Percentiles rank a stretch among this genome's conserved stretches.
phyloP scores from a whole-genome alignment of 2,329 filamentous ascomycete genomes.

The Tolypocladium sp. region DNA sequence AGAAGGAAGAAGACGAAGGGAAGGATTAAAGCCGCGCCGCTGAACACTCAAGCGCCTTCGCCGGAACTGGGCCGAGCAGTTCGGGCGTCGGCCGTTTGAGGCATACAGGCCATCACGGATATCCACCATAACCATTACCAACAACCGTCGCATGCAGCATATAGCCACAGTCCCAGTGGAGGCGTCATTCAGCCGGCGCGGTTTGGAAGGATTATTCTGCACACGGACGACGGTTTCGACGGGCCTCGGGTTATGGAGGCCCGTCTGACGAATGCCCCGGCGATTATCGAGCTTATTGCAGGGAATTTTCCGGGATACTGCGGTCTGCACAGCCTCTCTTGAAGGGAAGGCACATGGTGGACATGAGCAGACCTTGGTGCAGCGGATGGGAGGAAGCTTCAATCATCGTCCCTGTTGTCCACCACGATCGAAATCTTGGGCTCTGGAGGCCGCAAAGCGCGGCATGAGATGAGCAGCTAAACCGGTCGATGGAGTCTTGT shows the following conservation, averaged over 20 bases:
- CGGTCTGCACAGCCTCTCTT: not conserved
- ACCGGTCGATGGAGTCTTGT: too few relatives aligned
- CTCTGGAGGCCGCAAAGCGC: not conserved
- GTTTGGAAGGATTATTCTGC: not conserved
- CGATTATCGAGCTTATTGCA: not conserved
- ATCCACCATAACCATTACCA: not conserved
- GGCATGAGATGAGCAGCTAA: not conserved
- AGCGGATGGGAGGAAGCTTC: not conserved
- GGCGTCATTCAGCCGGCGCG: not conserved
- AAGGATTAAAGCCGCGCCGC: constrained; percentile 5
- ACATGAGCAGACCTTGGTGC: not conserved
- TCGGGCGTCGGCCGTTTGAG: not conserved
- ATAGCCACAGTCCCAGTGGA: not conserved
- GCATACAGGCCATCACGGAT: not conserved
- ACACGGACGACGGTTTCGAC: too few relatives aligned
- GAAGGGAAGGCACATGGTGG: not conserved
- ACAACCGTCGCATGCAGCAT: not conserved
- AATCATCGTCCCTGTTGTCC: not conserved
- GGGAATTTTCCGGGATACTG: not conserved
- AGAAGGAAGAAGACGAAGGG: constrained; percentile 23
- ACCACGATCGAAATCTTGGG: not conserved
- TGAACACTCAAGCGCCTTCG: not conserved
- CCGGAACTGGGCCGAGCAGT: not conserved
- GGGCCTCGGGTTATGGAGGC: not conserved
- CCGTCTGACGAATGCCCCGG: too few relatives aligned